These are phyloP conservation scores for Dionaea muscipula DNA, from an alignment of 179 eudicot genomes.

Conservation along the genomic window DNA sequence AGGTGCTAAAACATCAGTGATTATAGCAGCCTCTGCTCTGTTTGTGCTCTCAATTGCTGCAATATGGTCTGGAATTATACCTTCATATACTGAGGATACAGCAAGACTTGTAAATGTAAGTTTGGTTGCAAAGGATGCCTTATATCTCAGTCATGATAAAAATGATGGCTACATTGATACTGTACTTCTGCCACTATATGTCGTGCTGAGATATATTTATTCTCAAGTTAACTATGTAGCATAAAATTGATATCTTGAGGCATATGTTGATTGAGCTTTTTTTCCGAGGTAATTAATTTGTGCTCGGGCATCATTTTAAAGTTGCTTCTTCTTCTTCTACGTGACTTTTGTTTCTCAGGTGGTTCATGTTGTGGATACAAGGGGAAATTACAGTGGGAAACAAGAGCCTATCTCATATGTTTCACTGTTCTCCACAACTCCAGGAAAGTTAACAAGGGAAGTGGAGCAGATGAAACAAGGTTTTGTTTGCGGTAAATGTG, in stretches of 20 bases:
- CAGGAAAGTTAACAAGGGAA: slow-evolving; percentile 75
- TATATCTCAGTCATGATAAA: neutral
- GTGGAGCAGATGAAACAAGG: slow-evolving; percentile 51
- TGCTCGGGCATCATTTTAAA: neutral
- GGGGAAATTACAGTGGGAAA: slow-evolving; percentile 24
- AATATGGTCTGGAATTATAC: slow-evolving; percentile 39
- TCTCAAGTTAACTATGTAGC: no score
- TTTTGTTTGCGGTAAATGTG: slow-evolving; percentile 64
- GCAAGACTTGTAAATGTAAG: slow-evolving; percentile 88
- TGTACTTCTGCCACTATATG: no score
- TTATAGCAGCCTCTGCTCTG: slow-evolving; percentile 34
- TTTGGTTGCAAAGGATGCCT: neutral
- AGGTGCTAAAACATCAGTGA: slow-evolving; percentile 64
- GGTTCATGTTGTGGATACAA: slow-evolving; percentile 85
- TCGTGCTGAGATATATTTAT: no score
- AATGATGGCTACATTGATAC: neutral
- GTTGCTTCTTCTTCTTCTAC: neutral
- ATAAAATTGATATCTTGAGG: no score
- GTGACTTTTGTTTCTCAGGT: slow-evolving; percentile 38
- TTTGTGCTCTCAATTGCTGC: slow-evolving; percentile 64
- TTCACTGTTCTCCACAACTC: slow-evolving; percentile 67
- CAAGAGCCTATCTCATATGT: slow-evolving; percentile 47
- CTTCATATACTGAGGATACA: slow-evolving; percentile 67
- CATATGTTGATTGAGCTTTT: no score
- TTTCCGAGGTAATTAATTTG: neutral